These are phyloP conservation scores for Debaryomyces prosopidis DNA, from an alignment of 805 yeast species.

Conservation along the genomic window DNA sequence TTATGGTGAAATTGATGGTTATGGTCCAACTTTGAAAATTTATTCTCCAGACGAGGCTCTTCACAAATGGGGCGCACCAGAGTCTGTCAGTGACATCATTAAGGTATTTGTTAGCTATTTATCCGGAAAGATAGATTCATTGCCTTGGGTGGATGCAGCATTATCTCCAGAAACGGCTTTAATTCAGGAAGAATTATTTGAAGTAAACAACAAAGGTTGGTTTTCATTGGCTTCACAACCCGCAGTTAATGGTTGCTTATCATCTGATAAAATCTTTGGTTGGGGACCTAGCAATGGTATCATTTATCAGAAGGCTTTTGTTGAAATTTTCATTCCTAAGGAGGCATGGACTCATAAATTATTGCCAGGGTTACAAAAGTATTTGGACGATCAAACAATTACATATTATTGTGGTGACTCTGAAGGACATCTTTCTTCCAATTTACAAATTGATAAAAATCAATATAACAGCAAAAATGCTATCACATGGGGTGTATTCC, in stretches of 20 bases:
- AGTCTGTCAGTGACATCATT: constrained; percentile 56
- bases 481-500: constrained; percentile 98
- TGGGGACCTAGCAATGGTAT: constrained; percentile 95
- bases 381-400: constrained; percentile 44
- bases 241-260: constrained; percentile 75
- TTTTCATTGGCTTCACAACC: constrained; percentile 97
- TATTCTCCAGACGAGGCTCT: constrained; percentile 61
- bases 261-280: constrained; percentile 87
- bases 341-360: constrained; percentile 63
- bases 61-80: constrained; percentile 81
- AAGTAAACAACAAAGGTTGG: constrained; percentile 69
- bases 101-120: constrained; percentile 70
- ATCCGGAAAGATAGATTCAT: constrained; percentile 68
- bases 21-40: constrained; percentile 87
- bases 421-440: constrained; percentile 58
- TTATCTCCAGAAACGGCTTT: constrained; percentile 86
- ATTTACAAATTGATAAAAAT: constrained; percentile 44
- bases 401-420: constrained; percentile 78
- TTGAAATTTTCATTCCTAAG: constrained; percentile 75
- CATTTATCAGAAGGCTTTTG: constrained; percentile 90
- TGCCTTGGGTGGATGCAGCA: constrained; percentile 92
- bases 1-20: constrained; percentile 96
- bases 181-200: constrained; percentile 87
- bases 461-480: constrained; percentile 58
- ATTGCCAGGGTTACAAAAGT: constrained; percentile 47